Evolutionary conservation across 2,329 filamentous ascomycete genomes (phyloP), one percentile per base, ranked within the genome.

Genomic region (Diaporthe ilicicola): DNA sequence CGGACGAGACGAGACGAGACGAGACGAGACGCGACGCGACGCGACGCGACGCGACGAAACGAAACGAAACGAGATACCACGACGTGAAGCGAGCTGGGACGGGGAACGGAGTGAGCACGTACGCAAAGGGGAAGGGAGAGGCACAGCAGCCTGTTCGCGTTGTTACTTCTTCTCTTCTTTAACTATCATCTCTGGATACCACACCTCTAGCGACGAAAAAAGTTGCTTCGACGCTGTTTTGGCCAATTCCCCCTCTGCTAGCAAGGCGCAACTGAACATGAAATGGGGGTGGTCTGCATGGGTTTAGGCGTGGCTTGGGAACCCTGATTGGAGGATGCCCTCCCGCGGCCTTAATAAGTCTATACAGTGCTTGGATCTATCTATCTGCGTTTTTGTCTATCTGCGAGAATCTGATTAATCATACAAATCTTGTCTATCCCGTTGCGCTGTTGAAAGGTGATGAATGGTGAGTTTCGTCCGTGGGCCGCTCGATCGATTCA

Each of bases 271-370:
- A 68, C 29, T 59, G 53, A 59, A 68, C 66, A 59, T 68, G 59
- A 64, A 24, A 48, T n/a, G 42, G 59, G 44, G 29, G 12, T 50
- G 66, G 66, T 37, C 13, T 68, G 59, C 24, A 19, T 48, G 48
- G 54, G 12, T 19, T 22, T 8, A 42, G 66, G 66, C 17, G 65
- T 46, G 42, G 37, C 42, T 37, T 50, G 53, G 53, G 53, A 39
- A 27, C 29, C 53, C 65, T 68, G 65, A 50, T 48, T 37, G 54
- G 65, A 59, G 66, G 53, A 44, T 42, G 42, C 59, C 59, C 42
- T 24, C n/a, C 13, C n/a, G 5, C 27, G 48, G 32, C 42, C 46
- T 37, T 50, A 73, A 78, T 78, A 74, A 77, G 77, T 73, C 78
- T 70, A 79, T 73, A 73, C 72, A 73, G 73, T 69, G 48, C 67